Base-by-base conservation (phyloP, 2,329 filamentous ascomycete genomes). In the Boeremia lycopersici region DNA sequence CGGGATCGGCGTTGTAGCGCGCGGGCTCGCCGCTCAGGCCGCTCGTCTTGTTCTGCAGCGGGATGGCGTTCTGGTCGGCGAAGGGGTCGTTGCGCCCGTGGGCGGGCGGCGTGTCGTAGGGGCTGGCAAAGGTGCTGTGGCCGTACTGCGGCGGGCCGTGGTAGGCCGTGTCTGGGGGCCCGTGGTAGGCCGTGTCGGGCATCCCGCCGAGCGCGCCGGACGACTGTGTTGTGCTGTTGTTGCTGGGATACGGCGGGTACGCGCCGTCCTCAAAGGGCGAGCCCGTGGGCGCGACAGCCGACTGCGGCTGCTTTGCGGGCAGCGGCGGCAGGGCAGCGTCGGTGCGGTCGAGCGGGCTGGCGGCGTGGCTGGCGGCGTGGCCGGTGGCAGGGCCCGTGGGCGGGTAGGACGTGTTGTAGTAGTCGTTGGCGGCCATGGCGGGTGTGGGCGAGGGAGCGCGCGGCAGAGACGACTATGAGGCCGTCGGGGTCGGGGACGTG, bases 151-250 rank as follows among this genome's bases (percentile, higher is more conserved):
- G 34, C 52, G 47, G 74, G 61, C 84, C 82, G 66, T 86, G 81
- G 73, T 89, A 89, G 50, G 79, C 74, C 78, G 61, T 82, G 74
- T 63, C 83, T 77, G 75, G 81, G 49, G 19, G 19, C 3, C 19
- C 19, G 66, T 86, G 81, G 72, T 89, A 89, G 50, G 79, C 75
- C 78, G 61, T 82, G 75, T 64, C 83, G 77, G 75, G 81, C 48
- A 82, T 77, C 43, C 83, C 82, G 63, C 64, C 85, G 13, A 68
- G 81, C 68, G 89, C 87, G 55, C 80, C 61, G 64, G 74, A 62
- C 70, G 59, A 70, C 53, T 57, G 52, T 57, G 49, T 57, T 64
- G 45, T 58, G 56, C 23, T 68, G 43, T 57, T 54, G 23, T 61
- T 66, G 43, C 57, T 59, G 15, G 79, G 76, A 65, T 80, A 80